These are phyloP conservation scores for Saccharomycopsis amapae DNA, from an alignment of 805 yeast species.

Conservation along the genomic window DNA sequence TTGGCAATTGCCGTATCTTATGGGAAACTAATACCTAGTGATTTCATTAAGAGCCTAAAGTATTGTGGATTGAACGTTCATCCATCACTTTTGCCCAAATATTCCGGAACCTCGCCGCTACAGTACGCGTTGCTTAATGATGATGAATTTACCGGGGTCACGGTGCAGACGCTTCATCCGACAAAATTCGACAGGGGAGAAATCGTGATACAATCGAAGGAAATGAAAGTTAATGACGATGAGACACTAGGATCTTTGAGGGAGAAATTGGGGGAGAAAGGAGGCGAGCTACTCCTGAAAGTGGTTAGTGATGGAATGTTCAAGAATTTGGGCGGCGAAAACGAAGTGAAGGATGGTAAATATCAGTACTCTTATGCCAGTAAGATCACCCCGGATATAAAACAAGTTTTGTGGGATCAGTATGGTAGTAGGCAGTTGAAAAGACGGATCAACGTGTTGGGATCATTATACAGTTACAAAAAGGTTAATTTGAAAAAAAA, in stretches of 20 bases:
- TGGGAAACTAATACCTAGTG: slow-evolving; percentile 70
- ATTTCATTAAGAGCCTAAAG: slow-evolving; percentile 40
- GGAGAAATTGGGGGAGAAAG: slow-evolving; percentile 47
- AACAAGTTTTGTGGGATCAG: slow-evolving; percentile 42
- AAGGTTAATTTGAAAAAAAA: slow-evolving; percentile 31
- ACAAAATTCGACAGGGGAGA: slow-evolving; percentile 75
- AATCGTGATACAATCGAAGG: slow-evolving; percentile 51
- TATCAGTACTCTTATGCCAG: slow-evolving; percentile 47
- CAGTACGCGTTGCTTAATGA: slow-evolving; percentile 68
- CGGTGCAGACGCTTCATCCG: slow-evolving; percentile 88
- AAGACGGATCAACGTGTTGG: slow-evolving; percentile 45
- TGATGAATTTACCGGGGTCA: slow-evolving; percentile 66
- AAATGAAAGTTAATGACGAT: slow-evolving; percentile 32
- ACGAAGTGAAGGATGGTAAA: background rate
- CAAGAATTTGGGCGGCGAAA: slow-evolving; percentile 7
- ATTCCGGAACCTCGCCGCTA: slow-evolving; percentile 86
- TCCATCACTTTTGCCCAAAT: slow-evolving; percentile 78
- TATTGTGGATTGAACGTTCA: slow-evolving; percentile 85
- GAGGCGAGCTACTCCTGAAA: slow-evolving; percentile 50
- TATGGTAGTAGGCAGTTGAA: slow-evolving; percentile 33
- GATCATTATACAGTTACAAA: slow-evolving; percentile 39
- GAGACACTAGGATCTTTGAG: slow-evolving; percentile 35
- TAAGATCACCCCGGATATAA: slow-evolving; percentile 40
- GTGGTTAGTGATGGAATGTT: slow-evolving; percentile 34
- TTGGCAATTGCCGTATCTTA: slow-evolving; percentile 88